phyloP scores from a whole-genome alignment of 2,329 filamentous ascomycete species.

The Aspergillus novofumigatus region DNA sequence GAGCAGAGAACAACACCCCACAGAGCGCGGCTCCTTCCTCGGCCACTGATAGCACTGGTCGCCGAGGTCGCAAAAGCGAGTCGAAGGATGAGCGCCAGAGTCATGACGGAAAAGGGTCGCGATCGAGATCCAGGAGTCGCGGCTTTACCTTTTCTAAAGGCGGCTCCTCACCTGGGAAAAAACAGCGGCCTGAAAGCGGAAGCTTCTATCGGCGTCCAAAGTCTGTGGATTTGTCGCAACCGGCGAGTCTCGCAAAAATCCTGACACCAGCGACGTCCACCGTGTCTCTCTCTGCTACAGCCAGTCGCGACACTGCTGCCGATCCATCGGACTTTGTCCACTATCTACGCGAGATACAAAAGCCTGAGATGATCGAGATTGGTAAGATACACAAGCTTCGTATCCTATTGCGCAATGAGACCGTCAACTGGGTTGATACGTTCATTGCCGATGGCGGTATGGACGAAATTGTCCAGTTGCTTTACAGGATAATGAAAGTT shows the following conservation, averaged over 20 bases:
- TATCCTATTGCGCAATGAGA: constrained; percentile 86
- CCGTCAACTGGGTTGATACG: constrained; percentile 88
- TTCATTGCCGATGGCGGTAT: constrained; percentile 89
- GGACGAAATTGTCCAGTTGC: constrained; percentile 79
- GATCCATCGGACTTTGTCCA: constrained; percentile 79
- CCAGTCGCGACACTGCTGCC: constrained; percentile 69
- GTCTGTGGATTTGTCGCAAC: constrained; percentile 65
- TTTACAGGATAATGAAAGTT: constrained; percentile 89
- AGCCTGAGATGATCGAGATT: constrained; percentile 83
- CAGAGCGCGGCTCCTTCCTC: constrained; percentile 39
- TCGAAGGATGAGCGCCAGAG: constrained; percentile 36
- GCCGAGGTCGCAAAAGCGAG: constrained; percentile 42
- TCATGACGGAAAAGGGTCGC: constrained; percentile 44
- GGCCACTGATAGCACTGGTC: constrained; percentile 25
- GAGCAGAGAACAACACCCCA: constrained; percentile 59
- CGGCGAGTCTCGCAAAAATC: constrained; percentile 53
- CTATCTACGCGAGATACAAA: constrained; percentile 75
- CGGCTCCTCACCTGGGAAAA: constrained; percentile 69
- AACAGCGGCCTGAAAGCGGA: constrained; percentile 63
- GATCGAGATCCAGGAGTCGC: constrained; percentile 58
- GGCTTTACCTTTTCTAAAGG: constrained; percentile 75
- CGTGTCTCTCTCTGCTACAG: constrained; percentile 53
- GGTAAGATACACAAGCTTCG: constrained; percentile 91
- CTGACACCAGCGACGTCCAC: constrained; percentile 54
- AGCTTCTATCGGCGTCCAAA: constrained; percentile 66